phyloP scores from a whole-genome alignment of 2,329 filamentous ascomycete species.

The Exophiala bonariae region DNA sequence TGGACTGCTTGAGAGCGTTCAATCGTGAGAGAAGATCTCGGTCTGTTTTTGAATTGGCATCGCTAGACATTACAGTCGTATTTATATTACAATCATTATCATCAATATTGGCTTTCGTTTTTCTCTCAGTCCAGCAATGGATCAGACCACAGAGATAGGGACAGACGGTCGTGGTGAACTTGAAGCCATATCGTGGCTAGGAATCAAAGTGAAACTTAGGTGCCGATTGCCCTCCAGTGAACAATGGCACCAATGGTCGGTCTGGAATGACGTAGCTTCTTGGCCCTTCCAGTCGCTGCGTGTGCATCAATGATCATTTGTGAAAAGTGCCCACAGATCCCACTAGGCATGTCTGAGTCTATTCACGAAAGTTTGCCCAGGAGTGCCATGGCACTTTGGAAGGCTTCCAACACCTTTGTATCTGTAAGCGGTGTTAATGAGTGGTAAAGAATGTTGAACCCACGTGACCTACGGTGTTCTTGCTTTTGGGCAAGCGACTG shows the following conservation, averaged over 20 bases:
- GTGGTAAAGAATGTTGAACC: background rate
- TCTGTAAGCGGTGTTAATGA: slow-evolving; percentile 31
- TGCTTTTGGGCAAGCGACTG: slow-evolving; percentile 70
- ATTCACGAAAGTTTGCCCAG: slow-evolving; percentile 34
- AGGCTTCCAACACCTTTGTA: slow-evolving; percentile 47
- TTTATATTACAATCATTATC: slow-evolving; percentile 6
- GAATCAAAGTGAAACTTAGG: too few species aligned
- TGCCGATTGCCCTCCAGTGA: background rate
- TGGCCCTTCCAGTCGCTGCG: background rate
- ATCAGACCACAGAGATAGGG: too few species aligned
- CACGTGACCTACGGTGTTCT: slow-evolving; percentile 69
- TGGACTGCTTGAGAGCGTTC: slow-evolving; percentile 36
- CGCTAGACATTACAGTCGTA: slow-evolving; percentile 22
- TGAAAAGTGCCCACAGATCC: background rate
- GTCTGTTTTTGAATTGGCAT: slow-evolving; percentile 25
- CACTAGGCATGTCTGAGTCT: background rate
- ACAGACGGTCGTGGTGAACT: background rate
- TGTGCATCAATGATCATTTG: background rate
- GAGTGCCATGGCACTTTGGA: slow-evolving; percentile 48
- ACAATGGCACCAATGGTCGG: background rate
- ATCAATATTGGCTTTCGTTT: slow-evolving; percentile 1
- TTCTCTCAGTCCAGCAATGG: too few species aligned
- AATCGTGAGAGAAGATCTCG: slow-evolving; percentile 33
- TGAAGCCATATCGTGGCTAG: too few species aligned
- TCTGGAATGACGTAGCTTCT: slow-evolving; percentile 1